Conservation (phyloP, 2,329 filamentous ascomycete genomes). For the Trichoderma arundinaceum region DNA sequence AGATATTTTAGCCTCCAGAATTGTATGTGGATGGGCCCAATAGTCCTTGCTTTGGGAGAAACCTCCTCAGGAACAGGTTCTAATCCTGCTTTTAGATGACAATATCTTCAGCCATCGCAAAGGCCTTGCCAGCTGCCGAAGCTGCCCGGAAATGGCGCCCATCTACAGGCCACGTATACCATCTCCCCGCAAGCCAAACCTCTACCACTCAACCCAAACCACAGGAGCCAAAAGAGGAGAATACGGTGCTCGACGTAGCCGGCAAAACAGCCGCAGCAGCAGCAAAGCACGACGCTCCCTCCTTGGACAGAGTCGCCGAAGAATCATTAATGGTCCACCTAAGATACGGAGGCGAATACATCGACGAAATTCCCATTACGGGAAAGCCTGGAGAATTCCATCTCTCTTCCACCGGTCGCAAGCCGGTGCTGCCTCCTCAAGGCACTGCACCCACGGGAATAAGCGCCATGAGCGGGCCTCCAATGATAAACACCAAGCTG, state of each 20-base stretch:
- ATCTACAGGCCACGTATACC: slow-evolving; percentile 59
- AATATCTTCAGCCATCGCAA: slow-evolving; percentile 61
- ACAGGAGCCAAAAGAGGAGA: slow-evolving; percentile 53
- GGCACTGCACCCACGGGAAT: slow-evolving; percentile 42
- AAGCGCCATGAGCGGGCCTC: slow-evolving; percentile 44
- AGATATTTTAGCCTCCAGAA: slow-evolving; percentile 63
- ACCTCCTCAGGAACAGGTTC: not conserved
- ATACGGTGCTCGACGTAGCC: slow-evolving; percentile 51
- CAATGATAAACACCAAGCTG: slow-evolving; percentile 50
- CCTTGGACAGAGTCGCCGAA: slow-evolving; percentile 58
- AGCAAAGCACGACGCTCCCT: slow-evolving; percentile 48
- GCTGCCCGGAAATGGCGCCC: slow-evolving; percentile 61
- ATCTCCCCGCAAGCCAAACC: slow-evolving; percentile 44
- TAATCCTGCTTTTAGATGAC: slow-evolving; percentile 50
- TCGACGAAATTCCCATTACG: slow-evolving; percentile 72
- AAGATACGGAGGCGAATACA: slow-evolving; percentile 66
- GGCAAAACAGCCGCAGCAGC: slow-evolving; percentile 41
- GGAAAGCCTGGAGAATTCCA: slow-evolving; percentile 70
- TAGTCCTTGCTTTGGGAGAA: too few species aligned
- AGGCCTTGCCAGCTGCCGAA: slow-evolving; percentile 57
- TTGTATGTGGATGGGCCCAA: slow-evolving; percentile 51
- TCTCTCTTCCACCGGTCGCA: slow-evolving; percentile 65
- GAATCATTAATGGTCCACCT: slow-evolving; percentile 64
- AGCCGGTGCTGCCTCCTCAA: slow-evolving; percentile 46
- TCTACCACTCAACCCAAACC: slow-evolving; percentile 38